A percentile compares a stretch with the other conserved stretches of the same genome.
Conservation (phyloP, 768 basidiomycete genomes). For the Hericium coralloides region DNA sequence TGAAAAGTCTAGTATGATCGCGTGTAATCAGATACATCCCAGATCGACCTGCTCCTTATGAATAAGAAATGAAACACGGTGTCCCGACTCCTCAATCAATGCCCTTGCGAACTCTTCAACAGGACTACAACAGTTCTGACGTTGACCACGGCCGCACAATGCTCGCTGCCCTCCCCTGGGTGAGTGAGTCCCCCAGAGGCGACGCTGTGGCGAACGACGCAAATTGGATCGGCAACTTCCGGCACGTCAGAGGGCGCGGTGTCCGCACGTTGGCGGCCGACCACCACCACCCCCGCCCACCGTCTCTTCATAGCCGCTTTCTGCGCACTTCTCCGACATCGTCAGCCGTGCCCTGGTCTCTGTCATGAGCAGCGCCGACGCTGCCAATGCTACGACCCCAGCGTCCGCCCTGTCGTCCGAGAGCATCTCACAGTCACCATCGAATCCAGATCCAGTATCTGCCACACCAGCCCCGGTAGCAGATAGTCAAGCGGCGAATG, state of each 20-base stretch:
- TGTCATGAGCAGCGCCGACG: slow-evolving; percentile 37
- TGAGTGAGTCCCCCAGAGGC: neutral
- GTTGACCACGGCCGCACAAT: neutral
- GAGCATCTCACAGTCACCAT: slow-evolving; percentile 18
- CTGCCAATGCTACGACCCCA: slow-evolving; percentile 22
- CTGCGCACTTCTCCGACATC: slow-evolving; percentile 1
- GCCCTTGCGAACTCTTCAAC: too few species aligned
- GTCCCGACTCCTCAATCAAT: too few species aligned
- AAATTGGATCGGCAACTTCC: slow-evolving; percentile 2
- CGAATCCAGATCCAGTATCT: slow-evolving; percentile 22
- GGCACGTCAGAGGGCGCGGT: neutral
- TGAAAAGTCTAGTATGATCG: neutral
- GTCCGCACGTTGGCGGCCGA: slow-evolving; percentile 5
- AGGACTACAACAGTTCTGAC: too few species aligned
- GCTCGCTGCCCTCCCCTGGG: too few species aligned
- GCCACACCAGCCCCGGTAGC: slow-evolving; percentile 7
- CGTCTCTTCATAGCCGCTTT: slow-evolving; percentile 2
- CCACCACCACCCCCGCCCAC: slow-evolving; percentile 4
- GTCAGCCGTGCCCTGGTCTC: slow-evolving; percentile 6
- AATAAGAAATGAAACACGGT: neutral
- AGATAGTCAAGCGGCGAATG: slow-evolving; percentile 20
- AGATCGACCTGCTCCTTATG: neutral
- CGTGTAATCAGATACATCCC: neutral
- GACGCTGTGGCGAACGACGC: neutral
- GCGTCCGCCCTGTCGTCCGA: slow-evolving; percentile 23